Percentiles rank a stretch among this genome's conserved stretches.
Evolutionary conservation across 805 yeast genomes (phyloP).

Genomic region (Blastobotrys chiropterorum): DNA sequence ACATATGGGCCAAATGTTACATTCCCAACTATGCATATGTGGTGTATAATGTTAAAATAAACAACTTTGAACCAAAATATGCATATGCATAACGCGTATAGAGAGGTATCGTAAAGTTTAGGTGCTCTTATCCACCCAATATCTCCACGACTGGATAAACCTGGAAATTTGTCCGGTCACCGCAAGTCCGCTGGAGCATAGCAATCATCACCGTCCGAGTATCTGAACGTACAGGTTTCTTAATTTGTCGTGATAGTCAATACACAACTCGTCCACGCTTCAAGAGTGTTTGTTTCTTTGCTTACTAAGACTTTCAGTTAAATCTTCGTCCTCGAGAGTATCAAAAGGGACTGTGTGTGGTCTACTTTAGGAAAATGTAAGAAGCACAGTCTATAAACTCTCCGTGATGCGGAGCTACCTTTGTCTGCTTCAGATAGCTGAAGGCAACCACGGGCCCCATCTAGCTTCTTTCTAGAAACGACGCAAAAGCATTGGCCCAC

Average conservation of each 20-base stretch:
- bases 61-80: conserved; percentile 11
- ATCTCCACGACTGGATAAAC: conserved; percentile 9
- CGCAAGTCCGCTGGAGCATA: conserved; percentile 6
- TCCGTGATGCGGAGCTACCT: no score
- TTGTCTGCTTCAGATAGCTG: no score
- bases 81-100: conserved; percentile 7
- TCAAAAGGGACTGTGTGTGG: conserved; percentile 13
- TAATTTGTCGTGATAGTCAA: neutral
- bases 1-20: conserved; percentile 15
- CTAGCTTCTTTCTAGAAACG: no score
- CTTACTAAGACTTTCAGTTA: neutral
- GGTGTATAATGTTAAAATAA: conserved; percentile 7
- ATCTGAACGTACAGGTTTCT: conserved; percentile 3
- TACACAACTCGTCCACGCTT: neutral
- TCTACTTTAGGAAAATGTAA: conserved; percentile 14
- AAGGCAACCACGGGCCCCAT: no score
- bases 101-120: conserved; percentile 12
- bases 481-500: no score
- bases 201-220: neutral
- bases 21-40: conserved; percentile 5
- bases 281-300: neutral
- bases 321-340: conserved; percentile 11
- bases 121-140: conserved; percentile 10
- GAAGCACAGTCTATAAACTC: conserved; percentile 18
- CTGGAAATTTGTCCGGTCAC: conserved; percentile 6